Conservation (phyloP, 1,284 basidiomycete species). For the Cryptococcus deneoformans region DNA sequence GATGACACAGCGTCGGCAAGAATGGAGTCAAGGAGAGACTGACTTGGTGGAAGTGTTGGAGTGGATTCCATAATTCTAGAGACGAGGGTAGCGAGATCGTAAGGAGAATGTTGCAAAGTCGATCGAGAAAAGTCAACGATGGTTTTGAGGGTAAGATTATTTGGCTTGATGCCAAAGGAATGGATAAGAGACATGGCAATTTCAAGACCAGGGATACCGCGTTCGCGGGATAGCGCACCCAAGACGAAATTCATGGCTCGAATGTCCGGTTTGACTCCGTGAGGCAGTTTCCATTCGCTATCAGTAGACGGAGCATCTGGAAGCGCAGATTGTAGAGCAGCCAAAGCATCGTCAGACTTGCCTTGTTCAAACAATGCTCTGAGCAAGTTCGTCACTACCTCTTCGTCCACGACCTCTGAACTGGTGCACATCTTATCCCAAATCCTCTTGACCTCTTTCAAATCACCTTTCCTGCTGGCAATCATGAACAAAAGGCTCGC, state of each 20-base stretch:
- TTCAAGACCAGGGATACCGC: slow-evolving; percentile 6
- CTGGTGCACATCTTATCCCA: slow-evolving; percentile 8
- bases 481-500: slow-evolving; percentile 7
- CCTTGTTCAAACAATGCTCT: neutral
- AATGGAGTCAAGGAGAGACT: slow-evolving; percentile 26
- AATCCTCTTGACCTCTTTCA: slow-evolving; percentile 3
- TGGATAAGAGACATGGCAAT: slow-evolving; percentile 7
- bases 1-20: slow-evolving; percentile 17
- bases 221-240: slow-evolving; percentile 4
- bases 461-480: neutral
- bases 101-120: slow-evolving; percentile 13
- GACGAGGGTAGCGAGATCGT: slow-evolving; percentile 24
- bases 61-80: slow-evolving; percentile 14
- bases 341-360: slow-evolving; percentile 7
- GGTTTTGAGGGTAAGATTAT: slow-evolving; percentile 26
- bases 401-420: slow-evolving; percentile 3
- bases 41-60: slow-evolving; percentile 16
- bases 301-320: neutral
- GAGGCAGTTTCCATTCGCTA: slow-evolving; percentile 8
- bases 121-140: slow-evolving; percentile 26
- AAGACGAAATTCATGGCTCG: slow-evolving; percentile 9
- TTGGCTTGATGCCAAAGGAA: slow-evolving; percentile 16
- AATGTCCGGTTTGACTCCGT: slow-evolving; percentile 7
- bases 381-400: slow-evolving; percentile 3
- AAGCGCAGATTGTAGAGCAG: slow-evolving; percentile 2